These are phyloP conservation scores for Kondoa subrosea DNA, from an alignment of 768 basidiomycete species.

Conservation along the genomic window DNA sequence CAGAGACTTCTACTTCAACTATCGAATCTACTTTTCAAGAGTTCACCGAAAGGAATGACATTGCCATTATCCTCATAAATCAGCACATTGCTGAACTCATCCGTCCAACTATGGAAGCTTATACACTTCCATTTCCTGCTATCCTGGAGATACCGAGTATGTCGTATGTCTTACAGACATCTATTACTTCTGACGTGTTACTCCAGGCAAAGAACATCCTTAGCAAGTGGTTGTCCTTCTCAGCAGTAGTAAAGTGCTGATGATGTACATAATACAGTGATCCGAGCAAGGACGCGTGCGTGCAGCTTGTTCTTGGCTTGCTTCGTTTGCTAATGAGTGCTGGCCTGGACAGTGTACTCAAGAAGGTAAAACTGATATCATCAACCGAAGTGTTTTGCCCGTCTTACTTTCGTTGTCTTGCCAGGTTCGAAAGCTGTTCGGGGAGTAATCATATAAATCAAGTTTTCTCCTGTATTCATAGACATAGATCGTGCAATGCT, in stretches of 20 bases:
- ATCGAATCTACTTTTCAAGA: slow-evolving; percentile 89
- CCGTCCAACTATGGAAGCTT: slow-evolving; percentile 79
- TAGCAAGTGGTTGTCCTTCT: too few relatives aligned
- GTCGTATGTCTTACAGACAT: too few relatives aligned
- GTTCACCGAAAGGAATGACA: slow-evolving; percentile 82
- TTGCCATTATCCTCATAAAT: slow-evolving; percentile 92
- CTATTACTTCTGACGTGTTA: too few relatives aligned
- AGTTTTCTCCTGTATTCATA: too few relatives aligned
- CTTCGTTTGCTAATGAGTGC: too few relatives aligned
- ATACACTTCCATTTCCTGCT: slow-evolving; percentile 89
- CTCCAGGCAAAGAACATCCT: too few relatives aligned
- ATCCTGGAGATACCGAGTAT: slow-evolving; percentile 42
- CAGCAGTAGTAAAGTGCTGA: too few relatives aligned
- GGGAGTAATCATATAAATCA: slow-evolving; percentile 45
- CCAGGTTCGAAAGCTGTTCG: slow-evolving; percentile 87
- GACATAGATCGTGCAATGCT: too few relatives aligned
- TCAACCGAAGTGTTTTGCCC: not conserved
- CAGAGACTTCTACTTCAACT: slow-evolving; percentile 76
- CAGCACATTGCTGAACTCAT: slow-evolving; percentile 99
- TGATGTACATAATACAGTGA: too few relatives aligned
- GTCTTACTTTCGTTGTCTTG: not conserved
- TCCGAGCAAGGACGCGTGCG: not conserved
- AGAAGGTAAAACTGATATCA: not conserved
- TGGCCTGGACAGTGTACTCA: not conserved
- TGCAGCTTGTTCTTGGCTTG: too few relatives aligned